A percentile compares a stretch with the other conserved stretches of the same genome.
These are phyloP conservation scores for Boletus sp. DNA, from an alignment of 768 basidiomycete genomes.

Conservation along the genomic window DNA sequence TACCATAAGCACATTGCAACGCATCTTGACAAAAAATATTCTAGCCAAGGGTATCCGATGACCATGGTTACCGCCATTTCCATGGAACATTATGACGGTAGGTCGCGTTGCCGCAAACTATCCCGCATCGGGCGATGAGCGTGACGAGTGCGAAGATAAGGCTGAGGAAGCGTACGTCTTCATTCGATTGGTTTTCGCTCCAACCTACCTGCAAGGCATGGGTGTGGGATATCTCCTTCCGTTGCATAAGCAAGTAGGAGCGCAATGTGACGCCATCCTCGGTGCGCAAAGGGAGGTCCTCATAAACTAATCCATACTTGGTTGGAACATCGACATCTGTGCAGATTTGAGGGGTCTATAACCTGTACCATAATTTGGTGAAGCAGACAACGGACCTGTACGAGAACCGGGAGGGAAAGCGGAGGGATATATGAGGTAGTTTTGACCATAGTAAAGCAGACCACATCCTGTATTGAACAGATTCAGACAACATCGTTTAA, in stretches of 20 bases:
- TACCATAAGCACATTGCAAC: slow-evolving; percentile 92
- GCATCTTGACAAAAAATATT: slow-evolving; percentile 76
- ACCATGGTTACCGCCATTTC: slow-evolving; percentile 83
- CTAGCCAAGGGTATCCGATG: slow-evolving; percentile 87
- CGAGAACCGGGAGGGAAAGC: slow-evolving; percentile 79
- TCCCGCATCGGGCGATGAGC: neutral
- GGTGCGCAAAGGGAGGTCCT: slow-evolving; percentile 69
- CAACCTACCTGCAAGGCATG: slow-evolving; percentile 36
- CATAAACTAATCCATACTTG: slow-evolving; percentile 69
- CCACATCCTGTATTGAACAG: slow-evolving; percentile 49
- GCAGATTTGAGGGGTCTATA: neutral
- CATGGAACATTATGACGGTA: slow-evolving; percentile 92
- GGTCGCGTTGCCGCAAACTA: slow-evolving; percentile 57
- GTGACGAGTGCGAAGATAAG: neutral
- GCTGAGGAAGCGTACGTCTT: slow-evolving; percentile 45
- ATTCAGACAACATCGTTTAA: neutral
- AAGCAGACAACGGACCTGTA: slow-evolving; percentile 47
- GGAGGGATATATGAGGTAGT: slow-evolving; percentile 87
- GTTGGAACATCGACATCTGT: slow-evolving; percentile 69
- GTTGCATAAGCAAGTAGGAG: slow-evolving; percentile 75
- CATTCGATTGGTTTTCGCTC: slow-evolving; percentile 44
- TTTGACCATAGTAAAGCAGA: slow-evolving; percentile 82
- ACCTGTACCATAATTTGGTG: neutral
- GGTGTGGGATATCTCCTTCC: slow-evolving; percentile 40
- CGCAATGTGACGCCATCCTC: slow-evolving; percentile 68